A percentile compares a stretch with the other conserved stretches of the same genome.
Conservation (phyloP, 352 stramenopile genomes). For the Vaucheria bursata region DNA sequence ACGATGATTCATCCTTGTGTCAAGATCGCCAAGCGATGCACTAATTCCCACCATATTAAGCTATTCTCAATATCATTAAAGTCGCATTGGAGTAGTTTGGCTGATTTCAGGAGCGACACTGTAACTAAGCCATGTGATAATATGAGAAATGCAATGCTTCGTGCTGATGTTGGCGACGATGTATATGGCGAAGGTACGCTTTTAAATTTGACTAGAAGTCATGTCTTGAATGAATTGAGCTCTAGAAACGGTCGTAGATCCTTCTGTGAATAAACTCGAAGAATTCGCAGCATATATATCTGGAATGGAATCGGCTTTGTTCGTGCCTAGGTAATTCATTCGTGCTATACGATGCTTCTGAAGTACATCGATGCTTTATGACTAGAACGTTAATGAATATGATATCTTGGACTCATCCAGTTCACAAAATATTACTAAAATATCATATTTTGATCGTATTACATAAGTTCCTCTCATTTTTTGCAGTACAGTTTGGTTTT, state of each 20-base stretch:
- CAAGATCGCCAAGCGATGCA: too few species aligned
- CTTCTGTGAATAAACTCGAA: conserved; percentile 36
- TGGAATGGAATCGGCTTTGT: conserved; percentile 41
- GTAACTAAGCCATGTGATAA: conserved; percentile 39
- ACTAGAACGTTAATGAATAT: neutral
- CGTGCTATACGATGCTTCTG: too few species aligned
- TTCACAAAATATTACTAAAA: neutral
- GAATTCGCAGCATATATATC: conserved; percentile 31
- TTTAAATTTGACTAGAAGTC: neutral
- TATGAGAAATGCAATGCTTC: conserved; percentile 31
- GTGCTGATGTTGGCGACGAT: conserved; percentile 42
- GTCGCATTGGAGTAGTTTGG: too few species aligned
- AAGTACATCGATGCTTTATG: neutral
- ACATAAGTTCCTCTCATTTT: too few species aligned
- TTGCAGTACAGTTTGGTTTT: too few species aligned
- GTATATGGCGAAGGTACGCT: conserved; percentile 41
- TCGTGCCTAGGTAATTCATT: conserved; percentile 41
- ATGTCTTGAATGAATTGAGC: neutral
- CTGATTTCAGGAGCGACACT: too few species aligned
- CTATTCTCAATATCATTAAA: too few species aligned
- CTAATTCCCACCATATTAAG: too few species aligned
- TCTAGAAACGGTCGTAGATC: too few species aligned
- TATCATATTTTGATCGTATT: neutral
- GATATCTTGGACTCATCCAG: neutral
- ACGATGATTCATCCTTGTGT: too few species aligned